Conservation (phyloP, 345 rosid species). For the Sapria himalayana region DNA sequence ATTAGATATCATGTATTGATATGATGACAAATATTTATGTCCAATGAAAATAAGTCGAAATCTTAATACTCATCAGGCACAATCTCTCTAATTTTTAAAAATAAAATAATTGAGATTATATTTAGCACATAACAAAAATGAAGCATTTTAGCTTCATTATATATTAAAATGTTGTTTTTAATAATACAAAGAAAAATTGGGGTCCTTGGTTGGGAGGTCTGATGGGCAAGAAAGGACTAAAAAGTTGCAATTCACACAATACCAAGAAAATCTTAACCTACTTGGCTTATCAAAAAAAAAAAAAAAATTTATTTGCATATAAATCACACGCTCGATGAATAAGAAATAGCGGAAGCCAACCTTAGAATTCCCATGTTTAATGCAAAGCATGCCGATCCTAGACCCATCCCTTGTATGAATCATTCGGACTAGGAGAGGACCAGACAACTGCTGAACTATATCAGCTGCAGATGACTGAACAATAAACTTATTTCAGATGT, state of each 20-base stretch:
- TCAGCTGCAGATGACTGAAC: conserved; percentile 66
- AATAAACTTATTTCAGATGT: conserved; percentile 10
- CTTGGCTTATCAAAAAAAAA: conserved; percentile 1
- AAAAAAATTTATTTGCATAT: not conserved
- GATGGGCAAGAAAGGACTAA: not conserved
- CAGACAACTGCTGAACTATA: conserved; percentile 50
- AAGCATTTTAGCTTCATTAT: too few species aligned
- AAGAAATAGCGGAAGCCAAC: conserved; percentile 16
- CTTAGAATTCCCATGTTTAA: conserved; percentile 93
- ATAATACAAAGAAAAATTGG: too few species aligned
- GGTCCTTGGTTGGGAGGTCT: too few species aligned
- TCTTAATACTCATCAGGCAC: too few species aligned
- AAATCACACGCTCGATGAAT: not conserved
- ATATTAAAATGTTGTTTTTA: too few species aligned
- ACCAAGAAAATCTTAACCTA: conserved; percentile 1
- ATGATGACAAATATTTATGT: too few species aligned
- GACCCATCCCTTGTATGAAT: conserved; percentile 90
- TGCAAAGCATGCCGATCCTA: conserved; percentile 55
- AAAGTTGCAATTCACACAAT: not conserved
- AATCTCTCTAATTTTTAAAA: too few species aligned
- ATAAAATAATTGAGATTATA: too few species aligned
- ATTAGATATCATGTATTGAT: too few species aligned
- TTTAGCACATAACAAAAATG: too few species aligned
- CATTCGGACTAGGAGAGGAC: conserved; percentile 79
- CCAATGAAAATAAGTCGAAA: too few species aligned